Evolutionary conservation across 2,329 filamentous ascomycete genomes (phyloP).

Genomic region (Chaetomiaceae sp.): DNA sequence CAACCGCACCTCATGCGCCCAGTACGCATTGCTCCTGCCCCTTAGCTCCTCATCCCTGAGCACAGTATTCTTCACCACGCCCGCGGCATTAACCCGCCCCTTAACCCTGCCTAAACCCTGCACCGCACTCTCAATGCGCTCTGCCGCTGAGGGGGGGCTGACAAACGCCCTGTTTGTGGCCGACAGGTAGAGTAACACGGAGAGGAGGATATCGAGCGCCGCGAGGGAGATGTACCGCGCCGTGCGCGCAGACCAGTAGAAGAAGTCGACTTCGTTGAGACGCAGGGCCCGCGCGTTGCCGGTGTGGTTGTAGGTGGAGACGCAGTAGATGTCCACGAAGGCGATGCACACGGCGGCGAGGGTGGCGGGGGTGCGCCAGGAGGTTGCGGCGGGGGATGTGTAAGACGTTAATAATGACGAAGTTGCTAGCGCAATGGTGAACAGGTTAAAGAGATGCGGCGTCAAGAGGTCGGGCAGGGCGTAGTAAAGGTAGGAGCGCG

Average conservation of each 20-base stretch:
- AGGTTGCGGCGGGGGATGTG: constrained; percentile 55
- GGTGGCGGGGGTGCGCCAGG: constrained; percentile 69
- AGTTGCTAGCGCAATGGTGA: constrained; percentile 67
- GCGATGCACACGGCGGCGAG: constrained; percentile 57
- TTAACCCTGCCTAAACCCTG: constrained; percentile 55
- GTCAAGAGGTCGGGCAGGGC: constrained; percentile 67
- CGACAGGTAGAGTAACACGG: constrained; percentile 66
- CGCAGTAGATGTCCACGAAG: constrained; percentile 60
- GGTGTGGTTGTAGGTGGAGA: constrained; percentile 61
- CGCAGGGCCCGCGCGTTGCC: constrained; percentile 59
- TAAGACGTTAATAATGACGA: constrained; percentile 55
- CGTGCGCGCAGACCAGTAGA: constrained; percentile 65
- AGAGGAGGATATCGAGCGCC: constrained; percentile 59
- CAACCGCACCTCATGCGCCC: constrained; percentile 69
- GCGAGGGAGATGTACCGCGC: constrained; percentile 62
- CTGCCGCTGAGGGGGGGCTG: constrained; percentile 54
- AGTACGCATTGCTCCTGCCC: constrained; percentile 65
- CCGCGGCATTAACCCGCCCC: constrained; percentile 66
- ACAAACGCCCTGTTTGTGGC: constrained; percentile 76
- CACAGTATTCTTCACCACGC: constrained; percentile 75
- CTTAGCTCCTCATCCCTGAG: constrained; percentile 69
- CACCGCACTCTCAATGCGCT: constrained; percentile 60
- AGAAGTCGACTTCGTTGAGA: constrained; percentile 61
- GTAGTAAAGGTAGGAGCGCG: constrained; percentile 72
- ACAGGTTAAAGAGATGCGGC: constrained; percentile 77